These are phyloP conservation scores for Capronia coronata DNA, from an alignment of 2,329 filamentous ascomycete species.

Conservation along the genomic window DNA sequence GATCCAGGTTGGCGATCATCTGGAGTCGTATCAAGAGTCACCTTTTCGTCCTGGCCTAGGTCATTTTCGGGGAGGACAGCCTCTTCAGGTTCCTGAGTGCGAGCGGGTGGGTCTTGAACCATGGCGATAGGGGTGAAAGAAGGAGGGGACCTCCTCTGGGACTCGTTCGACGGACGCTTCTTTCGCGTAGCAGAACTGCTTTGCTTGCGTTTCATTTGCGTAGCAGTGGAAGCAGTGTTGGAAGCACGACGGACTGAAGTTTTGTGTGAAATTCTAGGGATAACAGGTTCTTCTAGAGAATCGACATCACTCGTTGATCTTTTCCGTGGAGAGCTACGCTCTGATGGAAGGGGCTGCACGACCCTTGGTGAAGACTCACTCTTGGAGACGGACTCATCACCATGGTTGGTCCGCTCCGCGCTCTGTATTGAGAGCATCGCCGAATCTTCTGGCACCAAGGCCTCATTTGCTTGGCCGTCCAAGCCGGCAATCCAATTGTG, in stretches of 20 bases:
- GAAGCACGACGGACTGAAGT: conserved; percentile 7
- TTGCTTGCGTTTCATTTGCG: conserved; percentile 17
- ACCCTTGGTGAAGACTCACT: conserved; percentile 16
- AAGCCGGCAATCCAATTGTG: conserved; percentile 15
- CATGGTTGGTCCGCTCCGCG: neutral
- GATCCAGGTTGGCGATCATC: neutral
- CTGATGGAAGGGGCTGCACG: neutral
- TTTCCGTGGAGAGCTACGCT: conserved; percentile 21
- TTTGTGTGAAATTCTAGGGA: conserved; percentile 9
- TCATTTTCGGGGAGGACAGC: conserved; percentile 1
- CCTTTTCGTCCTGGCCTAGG: neutral
- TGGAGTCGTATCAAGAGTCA: neutral
- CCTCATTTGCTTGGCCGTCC: conserved; percentile 1
- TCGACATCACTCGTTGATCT: conserved; percentile 25
- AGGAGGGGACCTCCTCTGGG: conserved; percentile 7
- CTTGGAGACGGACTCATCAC: conserved; percentile 3
- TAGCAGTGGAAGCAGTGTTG: conserved; percentile 8
- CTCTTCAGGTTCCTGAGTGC: neutral
- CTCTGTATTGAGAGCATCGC: conserved; percentile 1
- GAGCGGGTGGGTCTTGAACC: neutral
- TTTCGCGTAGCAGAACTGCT: conserved; percentile 6
- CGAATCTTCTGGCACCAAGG: neutral
- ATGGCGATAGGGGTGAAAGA: conserved; percentile 1
- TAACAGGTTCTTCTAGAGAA: conserved; percentile 13
- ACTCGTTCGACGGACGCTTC: conserved; percentile 13